Evolutionary conservation across 306 rosid species (phyloP).

Genomic region (Dalbergia cultrata): DNA sequence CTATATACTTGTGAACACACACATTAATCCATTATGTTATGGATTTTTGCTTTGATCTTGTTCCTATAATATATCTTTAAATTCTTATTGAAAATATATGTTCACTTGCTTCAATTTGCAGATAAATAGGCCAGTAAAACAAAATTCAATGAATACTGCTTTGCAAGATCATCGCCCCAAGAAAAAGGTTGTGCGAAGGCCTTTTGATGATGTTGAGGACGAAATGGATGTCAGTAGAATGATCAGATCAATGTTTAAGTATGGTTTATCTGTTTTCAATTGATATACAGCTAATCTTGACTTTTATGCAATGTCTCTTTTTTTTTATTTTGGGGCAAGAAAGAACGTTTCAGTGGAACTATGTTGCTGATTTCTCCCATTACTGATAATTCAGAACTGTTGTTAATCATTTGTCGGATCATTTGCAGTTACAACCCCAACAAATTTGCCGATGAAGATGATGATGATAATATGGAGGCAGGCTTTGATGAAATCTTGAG

Average conservation of each 20-base stretch:
- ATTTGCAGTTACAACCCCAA: constrained; percentile 71
- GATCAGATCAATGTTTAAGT: constrained; percentile 79
- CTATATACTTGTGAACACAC: background rate
- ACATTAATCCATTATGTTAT: constrained; percentile 6
- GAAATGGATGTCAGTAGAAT: constrained; percentile 51
- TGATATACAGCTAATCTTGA: constrained; percentile 13
- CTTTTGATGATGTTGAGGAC: constrained; percentile 58
- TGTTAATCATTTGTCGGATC: constrained; percentile 4
- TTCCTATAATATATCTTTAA: background rate
- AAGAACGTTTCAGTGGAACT: background rate
- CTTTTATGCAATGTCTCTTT: constrained; percentile 14
- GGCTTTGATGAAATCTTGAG: constrained; percentile 72
- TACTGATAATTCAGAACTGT: background rate
- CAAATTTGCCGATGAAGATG: constrained; percentile 57
- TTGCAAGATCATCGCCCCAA: constrained; percentile 60
- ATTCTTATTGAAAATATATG: constrained; percentile 20
- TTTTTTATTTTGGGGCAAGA: background rate
- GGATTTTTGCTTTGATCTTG: constrained; percentile 6
- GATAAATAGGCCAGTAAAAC: constrained; percentile 62
- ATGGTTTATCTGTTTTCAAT: constrained; percentile 28
- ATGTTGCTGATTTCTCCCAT: background rate
- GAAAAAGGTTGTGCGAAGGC: constrained; percentile 57
- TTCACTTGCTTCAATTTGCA: constrained; percentile 38
- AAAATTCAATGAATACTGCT: constrained; percentile 45
- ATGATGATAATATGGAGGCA: constrained; percentile 84